These are phyloP conservation scores for Scheffersomyces titani DNA, from an alignment of 1,139 yeast species.

Conservation along the genomic window DNA sequence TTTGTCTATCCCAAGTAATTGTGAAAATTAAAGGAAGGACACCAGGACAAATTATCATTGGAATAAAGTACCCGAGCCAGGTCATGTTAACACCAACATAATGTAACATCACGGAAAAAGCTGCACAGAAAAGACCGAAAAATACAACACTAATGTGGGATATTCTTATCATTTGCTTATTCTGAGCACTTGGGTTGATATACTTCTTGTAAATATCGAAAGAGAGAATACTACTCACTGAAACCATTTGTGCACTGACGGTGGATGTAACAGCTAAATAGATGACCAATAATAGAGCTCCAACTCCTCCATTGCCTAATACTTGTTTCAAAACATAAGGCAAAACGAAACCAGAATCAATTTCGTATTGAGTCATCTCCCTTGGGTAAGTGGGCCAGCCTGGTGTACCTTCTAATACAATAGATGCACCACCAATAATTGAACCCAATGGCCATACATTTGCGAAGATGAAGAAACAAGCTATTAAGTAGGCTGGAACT, in stretches of 20 bases:
- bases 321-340: slow-evolving; percentile 29
- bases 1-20: slow-evolving; percentile 35
- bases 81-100: slow-evolving; percentile 33
- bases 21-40: slow-evolving; percentile 35
- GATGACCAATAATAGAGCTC: slow-evolving; percentile 27
- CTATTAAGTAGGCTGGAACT: slow-evolving; percentile 39
- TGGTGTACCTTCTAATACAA: slow-evolving; percentile 25
- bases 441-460: slow-evolving; percentile 36
- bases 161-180: slow-evolving; percentile 26
- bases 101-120: slow-evolving; percentile 31
- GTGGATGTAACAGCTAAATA: slow-evolving; percentile 35
- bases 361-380: slow-evolving; percentile 24
- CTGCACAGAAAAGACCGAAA: slow-evolving; percentile 32
- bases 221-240: slow-evolving; percentile 31
- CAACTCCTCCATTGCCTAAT: slow-evolving; percentile 29
- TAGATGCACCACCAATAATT: slow-evolving; percentile 26
- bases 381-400: slow-evolving; percentile 33
- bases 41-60: slow-evolving; percentile 39
- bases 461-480: slow-evolving; percentile 31
- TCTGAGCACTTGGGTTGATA: slow-evolving; percentile 25
- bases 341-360: slow-evolving; percentile 28
- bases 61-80: slow-evolving; percentile 36
- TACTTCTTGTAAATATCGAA: slow-evolving; percentile 33
- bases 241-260: slow-evolving; percentile 32
- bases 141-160: slow-evolving; percentile 29